Conservation (phyloP, 208 protist species). For the Hexamita inflata region DNA sequence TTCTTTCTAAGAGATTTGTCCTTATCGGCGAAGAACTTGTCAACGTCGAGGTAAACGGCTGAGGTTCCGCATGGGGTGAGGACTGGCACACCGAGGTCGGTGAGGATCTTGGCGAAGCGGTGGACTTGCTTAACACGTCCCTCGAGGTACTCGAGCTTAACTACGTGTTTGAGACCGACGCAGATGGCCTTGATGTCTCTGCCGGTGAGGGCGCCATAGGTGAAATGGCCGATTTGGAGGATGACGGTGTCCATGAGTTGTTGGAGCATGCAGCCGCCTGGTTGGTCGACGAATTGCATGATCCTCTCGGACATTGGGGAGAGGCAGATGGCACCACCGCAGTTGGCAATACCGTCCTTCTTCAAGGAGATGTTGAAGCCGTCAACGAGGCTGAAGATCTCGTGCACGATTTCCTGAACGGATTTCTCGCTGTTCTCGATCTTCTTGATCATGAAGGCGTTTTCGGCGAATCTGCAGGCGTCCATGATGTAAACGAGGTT, state of each 20-base stretch:
- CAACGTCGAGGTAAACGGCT: slow-evolving; percentile 24
- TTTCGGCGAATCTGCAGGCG: slow-evolving; percentile 46
- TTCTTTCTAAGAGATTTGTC: background rate
- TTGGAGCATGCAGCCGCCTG: background rate
- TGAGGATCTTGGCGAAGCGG: slow-evolving; percentile 3
- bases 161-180: background rate
- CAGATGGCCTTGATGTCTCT: slow-evolving; percentile 21
- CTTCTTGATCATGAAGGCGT: slow-evolving; percentile 45
- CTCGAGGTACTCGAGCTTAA: background rate
- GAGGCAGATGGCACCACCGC: slow-evolving; percentile 3
- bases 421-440: background rate
- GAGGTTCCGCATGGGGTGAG: slow-evolving; percentile 19
- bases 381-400: slow-evolving; percentile 26
- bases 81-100: slow-evolving; percentile 22
- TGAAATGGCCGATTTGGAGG: slow-evolving; percentile 3
- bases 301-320: background rate
- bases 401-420: slow-evolving; percentile 17
- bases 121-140: slow-evolving; percentile 22
- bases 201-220: background rate
- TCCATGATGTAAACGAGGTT: slow-evolving; percentile 41
- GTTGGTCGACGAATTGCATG: background rate
- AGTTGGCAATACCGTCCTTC: slow-evolving; percentile 28
- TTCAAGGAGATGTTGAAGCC: slow-evolving; percentile 30
- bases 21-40: slow-evolving; percentile 22
- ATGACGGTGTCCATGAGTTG: slow-evolving; percentile 12